Evolutionary conservation across 495 filamentous ascomycete species (phyloP).

Genomic region (Podospora appendiculata): DNA sequence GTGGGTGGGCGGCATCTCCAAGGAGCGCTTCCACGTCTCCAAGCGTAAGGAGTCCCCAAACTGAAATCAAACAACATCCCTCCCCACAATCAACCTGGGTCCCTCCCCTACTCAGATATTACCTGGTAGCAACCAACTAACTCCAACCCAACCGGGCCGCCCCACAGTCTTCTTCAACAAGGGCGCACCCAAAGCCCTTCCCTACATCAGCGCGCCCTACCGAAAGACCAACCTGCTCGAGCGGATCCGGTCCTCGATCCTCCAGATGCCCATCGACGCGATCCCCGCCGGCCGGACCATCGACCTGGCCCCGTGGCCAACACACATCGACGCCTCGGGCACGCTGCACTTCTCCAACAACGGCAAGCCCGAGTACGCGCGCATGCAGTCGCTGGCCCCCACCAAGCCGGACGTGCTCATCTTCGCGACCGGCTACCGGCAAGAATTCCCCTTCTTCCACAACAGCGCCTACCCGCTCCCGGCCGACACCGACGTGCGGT

Average conservation of each 20-base stretch:
- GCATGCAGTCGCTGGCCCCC: slow-evolving; percentile 6
- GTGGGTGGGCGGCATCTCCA: slow-evolving; percentile 28
- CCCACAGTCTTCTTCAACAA: slow-evolving; percentile 33
- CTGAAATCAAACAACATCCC: too few species aligned
- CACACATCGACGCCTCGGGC: slow-evolving; percentile 15
- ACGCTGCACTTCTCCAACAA: slow-evolving; percentile 21
- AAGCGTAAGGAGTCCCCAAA: slow-evolving; percentile 4
- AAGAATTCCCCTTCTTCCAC: slow-evolving; percentile 32
- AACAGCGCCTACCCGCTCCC: neutral
- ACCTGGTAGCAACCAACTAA: too few species aligned
- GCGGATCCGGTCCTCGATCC: slow-evolving; percentile 20
- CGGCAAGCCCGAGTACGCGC: slow-evolving; percentile 20
- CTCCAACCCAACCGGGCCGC: neutral
- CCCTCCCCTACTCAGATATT: neutral
- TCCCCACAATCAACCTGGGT: neutral
- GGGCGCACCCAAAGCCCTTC: slow-evolving; percentile 25
- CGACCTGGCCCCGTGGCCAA: slow-evolving; percentile 30
- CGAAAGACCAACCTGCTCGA: slow-evolving; percentile 5
- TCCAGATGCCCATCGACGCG: slow-evolving; percentile 20
- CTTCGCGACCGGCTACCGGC: slow-evolving; percentile 35
- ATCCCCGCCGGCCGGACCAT: slow-evolving; percentile 16
- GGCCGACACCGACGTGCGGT: slow-evolving; percentile 20
- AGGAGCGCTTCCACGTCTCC: slow-evolving; percentile 13
- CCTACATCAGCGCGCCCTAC: slow-evolving; percentile 32
- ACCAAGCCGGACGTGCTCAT: slow-evolving; percentile 30